phyloP scores from a whole-genome alignment of 768 basidiomycete species.

The Boletus rubroflammeus region DNA sequence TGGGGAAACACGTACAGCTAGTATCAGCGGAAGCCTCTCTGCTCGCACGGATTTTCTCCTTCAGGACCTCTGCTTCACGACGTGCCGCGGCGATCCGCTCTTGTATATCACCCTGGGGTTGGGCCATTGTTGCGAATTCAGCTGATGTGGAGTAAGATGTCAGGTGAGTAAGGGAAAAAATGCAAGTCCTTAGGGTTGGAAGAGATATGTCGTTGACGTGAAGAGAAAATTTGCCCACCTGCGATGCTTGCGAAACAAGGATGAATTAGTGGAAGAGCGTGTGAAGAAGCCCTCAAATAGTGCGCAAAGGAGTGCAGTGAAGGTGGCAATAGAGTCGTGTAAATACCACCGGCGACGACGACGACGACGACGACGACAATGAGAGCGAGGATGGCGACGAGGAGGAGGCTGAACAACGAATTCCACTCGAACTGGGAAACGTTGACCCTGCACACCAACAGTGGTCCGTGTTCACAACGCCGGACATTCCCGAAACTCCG shows the following conservation, averaged over 20 bases:
- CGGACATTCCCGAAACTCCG: slow-evolving; percentile 33
- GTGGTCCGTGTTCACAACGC: slow-evolving; percentile 11
- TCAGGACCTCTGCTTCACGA: slow-evolving; percentile 93
- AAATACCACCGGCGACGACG: slow-evolving; percentile 8
- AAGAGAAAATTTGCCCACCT: slow-evolving; percentile 30
- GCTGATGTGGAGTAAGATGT: neutral
- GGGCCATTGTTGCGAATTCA: slow-evolving; percentile 52
- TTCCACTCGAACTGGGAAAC: slow-evolving; percentile 16
- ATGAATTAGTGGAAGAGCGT: slow-evolving; percentile 25
- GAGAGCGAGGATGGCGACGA: slow-evolving; percentile 6
- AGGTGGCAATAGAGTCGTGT: slow-evolving; percentile 7
- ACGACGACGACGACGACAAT: neutral
- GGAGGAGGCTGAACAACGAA: slow-evolving; percentile 9
- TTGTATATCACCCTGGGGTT: slow-evolving; percentile 80
- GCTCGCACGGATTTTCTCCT: slow-evolving; percentile 97
- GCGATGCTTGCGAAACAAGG: slow-evolving; percentile 28
- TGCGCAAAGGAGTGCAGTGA: slow-evolving; percentile 12
- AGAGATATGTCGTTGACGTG: slow-evolving; percentile 8
- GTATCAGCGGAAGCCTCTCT: slow-evolving; percentile 98
- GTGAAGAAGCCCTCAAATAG: slow-evolving; percentile 22
- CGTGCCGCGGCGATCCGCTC: slow-evolving; percentile 94
- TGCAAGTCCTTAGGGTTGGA: neutral
- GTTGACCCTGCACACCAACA: slow-evolving; percentile 11
- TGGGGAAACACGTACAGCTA: slow-evolving; percentile 63
- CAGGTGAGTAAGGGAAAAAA: neutral